phyloP scores from a whole-genome alignment of 257 asterid genomes.

The Fraxinus pennsylvanica region DNA sequence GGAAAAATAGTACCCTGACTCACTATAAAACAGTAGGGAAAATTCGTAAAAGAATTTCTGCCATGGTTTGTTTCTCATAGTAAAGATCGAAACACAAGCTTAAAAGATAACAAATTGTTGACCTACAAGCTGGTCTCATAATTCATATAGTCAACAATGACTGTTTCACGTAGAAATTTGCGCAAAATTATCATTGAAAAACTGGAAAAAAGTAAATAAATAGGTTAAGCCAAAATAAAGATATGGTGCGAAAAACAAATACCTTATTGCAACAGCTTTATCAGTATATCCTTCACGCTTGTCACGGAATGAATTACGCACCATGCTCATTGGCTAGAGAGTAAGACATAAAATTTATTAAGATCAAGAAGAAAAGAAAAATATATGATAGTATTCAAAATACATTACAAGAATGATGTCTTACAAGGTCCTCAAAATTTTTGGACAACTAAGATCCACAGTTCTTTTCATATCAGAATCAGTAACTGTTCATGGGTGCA shows the following conservation, averaged over 20 bases:
- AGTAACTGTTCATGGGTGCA: slow-evolving; percentile 24
- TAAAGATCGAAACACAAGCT: slow-evolving; percentile 4
- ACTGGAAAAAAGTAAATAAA: background rate
- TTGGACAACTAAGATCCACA: slow-evolving; percentile 12
- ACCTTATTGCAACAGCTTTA: slow-evolving; percentile 96
- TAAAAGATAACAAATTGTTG: slow-evolving; percentile 8
- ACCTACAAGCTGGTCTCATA: slow-evolving; percentile 14
- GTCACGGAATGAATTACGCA: slow-evolving; percentile 84
- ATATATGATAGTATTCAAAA: background rate
- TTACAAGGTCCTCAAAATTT: slow-evolving; percentile 4
- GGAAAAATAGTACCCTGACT: slow-evolving; percentile 3
- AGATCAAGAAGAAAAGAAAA: slow-evolving; percentile 17
- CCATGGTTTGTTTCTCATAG: background rate
- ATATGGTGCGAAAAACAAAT: slow-evolving; percentile 19
- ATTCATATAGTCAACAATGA: slow-evolving; percentile 14
- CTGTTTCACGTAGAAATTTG: slow-evolving; percentile 7
- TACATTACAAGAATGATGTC: background rate
- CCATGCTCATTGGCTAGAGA: slow-evolving; percentile 79
- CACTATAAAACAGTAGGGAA: background rate
- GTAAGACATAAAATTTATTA: slow-evolving; percentile 26
- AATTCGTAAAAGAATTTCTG: slow-evolving; percentile 1
- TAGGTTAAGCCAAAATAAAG: background rate
- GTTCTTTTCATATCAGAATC: slow-evolving; percentile 5
- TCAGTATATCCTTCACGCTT: slow-evolving; percentile 88
- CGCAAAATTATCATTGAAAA: background rate